These are phyloP conservation scores for Leccinellum luteum DNA, from an alignment of 768 basidiomycete genomes.

Conservation along the genomic window DNA sequence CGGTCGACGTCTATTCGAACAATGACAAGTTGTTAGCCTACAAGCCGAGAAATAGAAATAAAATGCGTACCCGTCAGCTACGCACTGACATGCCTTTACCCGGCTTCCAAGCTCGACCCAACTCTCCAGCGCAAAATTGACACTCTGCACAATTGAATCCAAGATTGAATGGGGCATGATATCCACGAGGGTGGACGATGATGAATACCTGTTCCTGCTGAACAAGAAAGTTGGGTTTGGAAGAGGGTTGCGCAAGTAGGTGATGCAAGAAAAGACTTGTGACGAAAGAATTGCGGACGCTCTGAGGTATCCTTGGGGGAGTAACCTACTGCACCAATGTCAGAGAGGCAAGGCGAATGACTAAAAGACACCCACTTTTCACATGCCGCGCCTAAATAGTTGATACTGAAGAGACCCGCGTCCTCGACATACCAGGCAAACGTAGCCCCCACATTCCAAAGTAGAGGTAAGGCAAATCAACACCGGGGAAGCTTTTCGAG, in stretches of 20 bases:
- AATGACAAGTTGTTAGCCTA: slow-evolving; percentile 43
- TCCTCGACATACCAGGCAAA: slow-evolving; percentile 99
- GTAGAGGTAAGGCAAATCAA: slow-evolving; percentile 96
- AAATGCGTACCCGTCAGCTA: slow-evolving; percentile 62
- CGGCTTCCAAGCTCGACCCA: slow-evolving; percentile 88
- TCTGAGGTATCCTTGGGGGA: slow-evolving; percentile 84
- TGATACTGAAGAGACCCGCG: slow-evolving; percentile 98
- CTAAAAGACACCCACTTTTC: slow-evolving; percentile 57
- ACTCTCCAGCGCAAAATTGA: slow-evolving; percentile 93
- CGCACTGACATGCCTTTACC: slow-evolving; percentile 74
- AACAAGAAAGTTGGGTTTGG: slow-evolving; percentile 80
- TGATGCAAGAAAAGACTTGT: slow-evolving; percentile 94
- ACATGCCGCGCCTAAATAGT: slow-evolving; percentile 99
- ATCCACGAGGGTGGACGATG: slow-evolving; percentile 91
- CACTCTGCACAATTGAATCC: slow-evolving; percentile 94
- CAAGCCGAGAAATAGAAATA: slow-evolving; percentile 1
- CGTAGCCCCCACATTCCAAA: slow-evolving; percentile 99
- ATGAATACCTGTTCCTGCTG: slow-evolving; percentile 96
- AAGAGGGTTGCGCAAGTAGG: slow-evolving; percentile 83
- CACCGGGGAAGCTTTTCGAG: slow-evolving; percentile 81
- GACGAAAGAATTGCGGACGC: slow-evolving; percentile 92
- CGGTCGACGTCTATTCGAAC: slow-evolving; percentile 94
- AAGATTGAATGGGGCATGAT: slow-evolving; percentile 96
- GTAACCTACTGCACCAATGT: slow-evolving; percentile 50
- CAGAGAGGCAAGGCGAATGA: neutral